Evolutionary conservation across 805 yeast genomes (phyloP).

Genomic region (Cyberlindnera misumaiensis): DNA sequence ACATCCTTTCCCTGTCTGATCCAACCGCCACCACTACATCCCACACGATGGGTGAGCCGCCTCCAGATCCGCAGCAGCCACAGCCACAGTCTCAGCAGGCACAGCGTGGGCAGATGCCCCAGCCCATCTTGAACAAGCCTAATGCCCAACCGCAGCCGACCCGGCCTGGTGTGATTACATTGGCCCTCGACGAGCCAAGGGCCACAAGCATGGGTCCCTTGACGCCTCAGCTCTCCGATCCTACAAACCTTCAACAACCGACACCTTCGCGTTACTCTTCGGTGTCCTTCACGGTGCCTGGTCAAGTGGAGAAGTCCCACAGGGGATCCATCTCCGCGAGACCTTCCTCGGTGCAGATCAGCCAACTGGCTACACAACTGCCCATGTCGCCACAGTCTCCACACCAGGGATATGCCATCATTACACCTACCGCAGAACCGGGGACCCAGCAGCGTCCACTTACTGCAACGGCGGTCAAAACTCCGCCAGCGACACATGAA

Average conservation of each 20-base stretch:
- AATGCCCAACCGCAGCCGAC: conserved; percentile 2
- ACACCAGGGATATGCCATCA: conserved; percentile 5
- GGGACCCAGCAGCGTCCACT: not conserved
- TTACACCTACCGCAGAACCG: conserved; percentile 2
- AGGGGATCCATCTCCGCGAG: conserved; percentile 53
- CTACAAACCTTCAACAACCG: not conserved
- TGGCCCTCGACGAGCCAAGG: too few relatives aligned
- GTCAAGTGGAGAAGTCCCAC: conserved; percentile 36
- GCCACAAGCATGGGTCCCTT: too few relatives aligned
- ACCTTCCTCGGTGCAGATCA: conserved; percentile 35
- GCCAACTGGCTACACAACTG: conserved; percentile 10
- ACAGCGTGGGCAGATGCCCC: conserved; percentile 6
- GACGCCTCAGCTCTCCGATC: not conserved
- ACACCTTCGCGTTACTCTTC: conserved; percentile 9
- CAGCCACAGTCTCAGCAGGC: too few relatives aligned
- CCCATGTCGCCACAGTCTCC: conserved; percentile 15
- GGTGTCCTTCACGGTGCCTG: conserved; percentile 43
- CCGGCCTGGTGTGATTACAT: not conserved
- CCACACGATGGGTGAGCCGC: too few relatives aligned
- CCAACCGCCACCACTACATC: too few relatives aligned
- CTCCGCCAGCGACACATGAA: conserved; percentile 1
- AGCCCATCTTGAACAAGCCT: conserved; percentile 13
- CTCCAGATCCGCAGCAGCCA: too few relatives aligned
- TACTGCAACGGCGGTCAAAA: conserved; percentile 2
- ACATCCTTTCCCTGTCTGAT: too few relatives aligned